Evolutionary conservation across 2,329 filamentous ascomycete species (phyloP).

Genomic region (Paecilomyces formosus): DNA sequence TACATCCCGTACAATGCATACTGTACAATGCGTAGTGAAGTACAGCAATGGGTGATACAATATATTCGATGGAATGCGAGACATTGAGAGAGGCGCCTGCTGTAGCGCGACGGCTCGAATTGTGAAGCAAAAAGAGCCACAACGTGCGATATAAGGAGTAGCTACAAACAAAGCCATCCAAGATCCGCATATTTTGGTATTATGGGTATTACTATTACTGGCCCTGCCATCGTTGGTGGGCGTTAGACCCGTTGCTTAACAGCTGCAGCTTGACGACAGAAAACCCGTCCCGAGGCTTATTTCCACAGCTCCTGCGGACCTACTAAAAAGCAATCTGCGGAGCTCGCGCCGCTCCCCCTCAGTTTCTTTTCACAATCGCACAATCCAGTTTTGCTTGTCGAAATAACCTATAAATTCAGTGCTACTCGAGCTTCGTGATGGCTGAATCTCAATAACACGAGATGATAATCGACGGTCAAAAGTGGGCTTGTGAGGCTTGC

Average conservation of each 20-base stretch:
- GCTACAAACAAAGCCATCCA: neutral
- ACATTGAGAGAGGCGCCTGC: neutral
- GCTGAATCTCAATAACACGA: neutral
- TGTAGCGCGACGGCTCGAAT: neutral
- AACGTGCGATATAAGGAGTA: neutral
- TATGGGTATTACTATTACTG: neutral
- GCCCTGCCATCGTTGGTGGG: neutral
- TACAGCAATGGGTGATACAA: neutral
- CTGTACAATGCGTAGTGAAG: neutral
- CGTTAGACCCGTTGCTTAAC: neutral
- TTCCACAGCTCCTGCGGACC: neutral
- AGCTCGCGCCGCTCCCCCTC: neutral
- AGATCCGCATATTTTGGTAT: neutral
- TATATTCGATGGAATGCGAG: neutral
- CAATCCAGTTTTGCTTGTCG: neutral
- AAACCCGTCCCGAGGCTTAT: neutral
- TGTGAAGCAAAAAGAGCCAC: neutral
- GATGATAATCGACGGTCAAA: slow-evolving; percentile 1
- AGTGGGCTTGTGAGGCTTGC: slow-evolving; percentile 1
- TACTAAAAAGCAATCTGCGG: neutral
- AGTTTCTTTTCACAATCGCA: neutral
- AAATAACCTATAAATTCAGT: neutral
- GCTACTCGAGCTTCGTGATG: neutral
- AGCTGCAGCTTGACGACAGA: neutral
- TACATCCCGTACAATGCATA: neutral